phyloP scores from a whole-genome alignment of 2,329 filamentous ascomycete genomes.

The Penicillium sp. region DNA sequence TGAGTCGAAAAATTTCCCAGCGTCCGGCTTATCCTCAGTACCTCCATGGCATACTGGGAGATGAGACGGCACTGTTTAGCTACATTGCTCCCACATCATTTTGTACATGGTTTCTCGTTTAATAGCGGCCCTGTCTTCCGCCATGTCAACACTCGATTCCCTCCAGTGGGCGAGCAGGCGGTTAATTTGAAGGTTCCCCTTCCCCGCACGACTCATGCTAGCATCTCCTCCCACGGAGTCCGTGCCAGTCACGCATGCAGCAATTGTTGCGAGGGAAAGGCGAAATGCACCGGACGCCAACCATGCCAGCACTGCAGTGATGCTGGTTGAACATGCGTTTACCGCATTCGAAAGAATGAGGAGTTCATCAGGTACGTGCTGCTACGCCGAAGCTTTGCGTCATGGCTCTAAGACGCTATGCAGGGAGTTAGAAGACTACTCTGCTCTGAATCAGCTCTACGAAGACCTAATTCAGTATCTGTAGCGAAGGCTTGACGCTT shows the following conservation, averaged over 20 bases:
- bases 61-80: too few species aligned
- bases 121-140: too few species aligned
- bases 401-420: too few species aligned
- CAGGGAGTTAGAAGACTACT: constrained; percentile 43
- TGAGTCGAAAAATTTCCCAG: too few species aligned
- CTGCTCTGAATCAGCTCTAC: constrained; percentile 38
- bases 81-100: too few species aligned
- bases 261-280: constrained; percentile 49
- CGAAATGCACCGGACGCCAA: constrained; percentile 49
- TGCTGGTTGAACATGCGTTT: constrained; percentile 43
- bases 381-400: too few species aligned
- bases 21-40: too few species aligned
- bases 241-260: constrained; percentile 46
- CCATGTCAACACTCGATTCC: too few species aligned
- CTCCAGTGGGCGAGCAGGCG: too few species aligned
- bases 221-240: constrained; percentile 30
- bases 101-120: too few species aligned
- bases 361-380: constrained; percentile 41
- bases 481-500: constrained; percentile 34
- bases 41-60: too few species aligned
- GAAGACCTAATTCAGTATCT: constrained; percentile 39
- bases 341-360: constrained; percentile 48
- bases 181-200: constrained; percentile 34
- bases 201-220: constrained; percentile 28
- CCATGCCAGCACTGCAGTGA: constrained; percentile 48